Evolutionary conservation across 441 rosid genomes (phyloP), one percentile per base, ranked within the genome.

Genomic region (Pelargonium myrrhifolium): DNA sequence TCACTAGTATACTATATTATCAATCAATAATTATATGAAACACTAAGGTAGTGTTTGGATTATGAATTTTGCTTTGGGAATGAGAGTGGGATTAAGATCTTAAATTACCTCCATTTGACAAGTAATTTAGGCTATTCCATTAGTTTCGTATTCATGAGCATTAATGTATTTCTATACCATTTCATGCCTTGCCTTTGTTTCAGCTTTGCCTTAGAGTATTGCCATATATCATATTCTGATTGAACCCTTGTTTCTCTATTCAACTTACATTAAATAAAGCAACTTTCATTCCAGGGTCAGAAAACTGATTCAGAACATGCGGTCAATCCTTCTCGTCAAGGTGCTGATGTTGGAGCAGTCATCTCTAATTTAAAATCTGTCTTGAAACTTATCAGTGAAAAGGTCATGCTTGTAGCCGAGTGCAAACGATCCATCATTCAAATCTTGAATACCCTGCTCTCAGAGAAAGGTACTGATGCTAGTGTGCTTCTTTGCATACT

Each of bases 391-490:
- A 83, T 90, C 63, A 84, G 80, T 72, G 98, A 90, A 74, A 89
- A 82, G 77, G 96, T 89, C 78, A 92, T 95, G 99, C 79, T 81
- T 69, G 82, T 85, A 70, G 77, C 80, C 0, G 99, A 95, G 12
- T 90, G 97, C 89, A 95, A 95, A 80, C 83, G 92, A 76, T 71
- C 85, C 11, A 83, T 86, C 31, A 86, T 87, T 70, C 98, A 87
- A 76, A 82, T 85, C 42, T 78, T 95, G 82, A 92, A 86, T 82
- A 71, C 81, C 55, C 80, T 92, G 76, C 92, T 95, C 55, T 86
- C 95, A 17, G 99, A 95, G 76, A 95, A 85, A 77, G 93, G 95
- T 56, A 90, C 92, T 45, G 98, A 95, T 85, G 72, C 97, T 28
- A 86, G 89, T 18, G 92, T 95, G 74, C 93, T 95, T 75, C 92